Conservation (phyloP, 2,329 filamentous ascomycete species). For the Escovopsis sp. region DNA sequence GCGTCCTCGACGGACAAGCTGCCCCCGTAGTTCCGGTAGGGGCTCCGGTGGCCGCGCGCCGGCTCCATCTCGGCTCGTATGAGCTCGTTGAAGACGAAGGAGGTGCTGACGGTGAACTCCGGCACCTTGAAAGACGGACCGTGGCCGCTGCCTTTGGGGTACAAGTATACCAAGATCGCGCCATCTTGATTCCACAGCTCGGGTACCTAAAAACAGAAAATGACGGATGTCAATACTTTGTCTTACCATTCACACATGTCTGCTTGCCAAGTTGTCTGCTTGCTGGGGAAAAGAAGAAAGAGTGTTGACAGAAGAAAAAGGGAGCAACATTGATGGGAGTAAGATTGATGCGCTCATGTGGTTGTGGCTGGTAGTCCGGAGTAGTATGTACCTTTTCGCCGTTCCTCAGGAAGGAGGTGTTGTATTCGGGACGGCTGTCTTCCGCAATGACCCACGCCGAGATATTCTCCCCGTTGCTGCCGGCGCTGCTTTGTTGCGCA, state of each 20-base stretch:
- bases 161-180: conserved; percentile 41
- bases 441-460: conserved; percentile 41
- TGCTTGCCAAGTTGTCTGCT: no score
- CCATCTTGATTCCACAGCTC: conserved; percentile 51
- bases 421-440: conserved; percentile 39
- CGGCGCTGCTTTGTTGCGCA: conserved; percentile 3
- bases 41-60: conserved; percentile 15
- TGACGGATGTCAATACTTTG: not conserved
- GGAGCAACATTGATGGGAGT: no score
- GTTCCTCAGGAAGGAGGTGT: conserved; percentile 32
- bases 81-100: conserved; percentile 37
- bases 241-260: conserved; percentile 2
- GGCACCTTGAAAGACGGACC: conserved; percentile 47
- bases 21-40: conserved; percentile 30
- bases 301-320: no score
- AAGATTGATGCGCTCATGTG: no score
- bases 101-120: conserved; percentile 37
- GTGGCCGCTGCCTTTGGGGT: conserved; percentile 30
- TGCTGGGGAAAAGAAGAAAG: no score
- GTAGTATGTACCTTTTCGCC: conserved; percentile 34
- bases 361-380: no score
- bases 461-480: conserved; percentile 7
- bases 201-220: conserved; percentile 31
- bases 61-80: conserved; percentile 29
- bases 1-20: conserved; percentile 35